Percentiles rank a stretch among this genome's conserved stretches.
phyloP scores from a whole-genome alignment of 2,329 filamentous ascomycete genomes.

The Pseudopithomyces chartarum region DNA sequence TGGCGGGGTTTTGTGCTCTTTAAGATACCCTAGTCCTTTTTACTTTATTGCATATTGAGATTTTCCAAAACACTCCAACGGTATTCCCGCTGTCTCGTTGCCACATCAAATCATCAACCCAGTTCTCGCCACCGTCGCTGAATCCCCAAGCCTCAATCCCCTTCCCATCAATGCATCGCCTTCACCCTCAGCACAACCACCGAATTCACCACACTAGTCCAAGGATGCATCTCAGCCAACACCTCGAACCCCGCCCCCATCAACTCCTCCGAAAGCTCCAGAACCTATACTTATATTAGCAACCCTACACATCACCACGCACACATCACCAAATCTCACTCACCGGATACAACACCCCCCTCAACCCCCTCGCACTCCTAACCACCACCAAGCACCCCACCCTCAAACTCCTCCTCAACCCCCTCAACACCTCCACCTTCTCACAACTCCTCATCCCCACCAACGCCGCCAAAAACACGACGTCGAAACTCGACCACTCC shows the following conservation, averaged over 20 bases:
- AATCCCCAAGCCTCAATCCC: no score
- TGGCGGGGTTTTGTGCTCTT: background rate
- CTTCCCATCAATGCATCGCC: no score
- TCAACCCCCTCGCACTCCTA: constrained; percentile 52
- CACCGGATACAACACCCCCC: constrained; percentile 56
- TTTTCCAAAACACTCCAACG: background rate
- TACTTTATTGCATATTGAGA: background rate
- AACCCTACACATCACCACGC: background rate
- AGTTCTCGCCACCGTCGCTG: no score
- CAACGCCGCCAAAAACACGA: constrained; percentile 57
- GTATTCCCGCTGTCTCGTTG: background rate
- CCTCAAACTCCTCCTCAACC: constrained; percentile 47
- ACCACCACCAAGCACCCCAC: constrained; percentile 53
- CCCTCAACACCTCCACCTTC: constrained; percentile 50
- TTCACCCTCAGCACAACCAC: constrained; percentile 48
- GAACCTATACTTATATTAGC: constrained; percentile 32
- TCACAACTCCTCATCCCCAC: constrained; percentile 51
- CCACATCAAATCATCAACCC: no score
- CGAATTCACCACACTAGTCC: constrained; percentile 57
- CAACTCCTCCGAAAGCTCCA: constrained; percentile 44
- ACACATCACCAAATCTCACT: constrained; percentile 11
- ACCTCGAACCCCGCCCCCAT: constrained; percentile 43
- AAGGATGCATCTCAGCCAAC: constrained; percentile 54
- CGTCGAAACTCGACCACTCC: constrained; percentile 47
- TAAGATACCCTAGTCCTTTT: background rate